A percentile compares a stretch with the other conserved stretches of the same genome.
Evolutionary conservation across 2,329 filamentous ascomycete genomes (phyloP).

Genomic region (Pseudogymnoascus pannorum): DNA sequence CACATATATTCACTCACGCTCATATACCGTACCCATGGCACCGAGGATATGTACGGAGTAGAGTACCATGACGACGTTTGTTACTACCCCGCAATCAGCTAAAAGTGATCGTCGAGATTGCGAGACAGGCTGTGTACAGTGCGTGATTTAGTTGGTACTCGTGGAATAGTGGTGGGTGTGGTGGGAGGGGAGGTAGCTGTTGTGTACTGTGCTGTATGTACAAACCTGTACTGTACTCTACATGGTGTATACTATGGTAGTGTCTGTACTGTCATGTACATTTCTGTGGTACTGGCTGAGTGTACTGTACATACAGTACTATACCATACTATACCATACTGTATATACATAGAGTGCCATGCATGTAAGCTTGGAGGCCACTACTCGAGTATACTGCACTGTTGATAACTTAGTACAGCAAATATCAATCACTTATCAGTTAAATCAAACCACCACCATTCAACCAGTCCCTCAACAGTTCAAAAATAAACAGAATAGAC

Average conservation of each 20-base stretch:
- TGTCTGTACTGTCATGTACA: background rate
- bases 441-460: background rate
- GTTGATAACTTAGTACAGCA: too few species aligned
- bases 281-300: too few species aligned
- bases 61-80: background rate
- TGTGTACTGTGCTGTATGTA: background rate
- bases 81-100: background rate
- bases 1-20: background rate
- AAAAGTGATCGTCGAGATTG: background rate
- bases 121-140: background rate
- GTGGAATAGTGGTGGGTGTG: background rate
- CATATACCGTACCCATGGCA: background rate
- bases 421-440: background rate
- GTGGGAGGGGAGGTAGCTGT: background rate
- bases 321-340: too few species aligned
- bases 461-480: background rate
- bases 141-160: background rate
- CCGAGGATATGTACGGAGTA: background rate
- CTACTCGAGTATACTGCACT: too few species aligned
- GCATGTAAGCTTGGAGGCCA: too few species aligned
- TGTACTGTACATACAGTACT: too few species aligned
- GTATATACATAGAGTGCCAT: too few species aligned
- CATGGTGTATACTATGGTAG: background rate
- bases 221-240: background rate
- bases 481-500: background rate